These are phyloP conservation scores for Psilocybe azurescens DNA, from an alignment of 768 basidiomycete species.

Conservation along the genomic window DNA sequence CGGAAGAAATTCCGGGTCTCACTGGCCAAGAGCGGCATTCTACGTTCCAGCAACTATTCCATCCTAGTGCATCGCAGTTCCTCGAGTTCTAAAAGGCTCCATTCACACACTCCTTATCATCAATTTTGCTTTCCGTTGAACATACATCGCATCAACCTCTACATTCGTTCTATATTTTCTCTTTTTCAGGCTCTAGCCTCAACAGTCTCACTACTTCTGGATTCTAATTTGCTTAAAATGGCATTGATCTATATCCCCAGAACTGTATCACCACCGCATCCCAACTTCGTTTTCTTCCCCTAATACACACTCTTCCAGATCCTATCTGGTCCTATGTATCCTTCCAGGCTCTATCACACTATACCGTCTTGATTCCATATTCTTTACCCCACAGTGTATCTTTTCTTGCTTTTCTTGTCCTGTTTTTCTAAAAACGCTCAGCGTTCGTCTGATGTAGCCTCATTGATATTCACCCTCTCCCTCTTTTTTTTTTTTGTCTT, in stretches of 20 bases:
- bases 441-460: slow-evolving; percentile 22
- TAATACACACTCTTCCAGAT: slow-evolving; percentile 13
- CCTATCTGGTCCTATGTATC: slow-evolving; percentile 16
- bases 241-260: slow-evolving; percentile 31
- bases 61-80: slow-evolving; percentile 74
- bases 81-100: slow-evolving; percentile 63
- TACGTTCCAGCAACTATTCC: slow-evolving; percentile 66
- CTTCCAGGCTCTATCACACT: slow-evolving; percentile 13
- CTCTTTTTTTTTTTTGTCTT: slow-evolving; percentile 9
- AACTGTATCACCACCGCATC: slow-evolving; percentile 25
- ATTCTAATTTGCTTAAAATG: slow-evolving; percentile 26
- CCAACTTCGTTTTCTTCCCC: slow-evolving; percentile 5
- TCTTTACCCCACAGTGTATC: slow-evolving; percentile 13
- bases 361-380: not conserved
- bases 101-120: slow-evolving; percentile 24
- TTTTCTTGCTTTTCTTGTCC: slow-evolving; percentile 11
- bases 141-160: slow-evolving; percentile 10
- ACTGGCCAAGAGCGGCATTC: slow-evolving; percentile 64
- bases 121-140: not conserved
- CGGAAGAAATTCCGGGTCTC: slow-evolving; percentile 84
- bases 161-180: slow-evolving; percentile 25
- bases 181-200: slow-evolving; percentile 7
- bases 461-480: slow-evolving; percentile 9
- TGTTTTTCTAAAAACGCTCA: slow-evolving; percentile 12
- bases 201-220: slow-evolving; percentile 15